phyloP scores from a whole-genome alignment of 169 alveolate genomes.

The Plasmodium relictum region DNA sequence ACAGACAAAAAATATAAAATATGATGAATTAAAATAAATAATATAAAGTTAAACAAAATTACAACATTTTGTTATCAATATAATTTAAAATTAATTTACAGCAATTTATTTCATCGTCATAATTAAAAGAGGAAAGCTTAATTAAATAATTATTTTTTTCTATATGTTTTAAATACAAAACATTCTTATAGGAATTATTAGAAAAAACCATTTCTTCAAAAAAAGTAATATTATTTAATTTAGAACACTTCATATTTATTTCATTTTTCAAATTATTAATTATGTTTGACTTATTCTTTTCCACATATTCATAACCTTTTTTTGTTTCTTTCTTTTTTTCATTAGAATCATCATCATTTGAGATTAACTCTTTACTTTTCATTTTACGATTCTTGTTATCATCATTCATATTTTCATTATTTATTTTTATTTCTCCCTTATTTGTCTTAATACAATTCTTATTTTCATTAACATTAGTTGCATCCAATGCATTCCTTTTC shows the following conservation, averaged over 20 bases:
- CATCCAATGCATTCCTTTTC: not conserved
- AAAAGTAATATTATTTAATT: constrained; percentile 36
- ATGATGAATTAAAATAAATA: too few species aligned
- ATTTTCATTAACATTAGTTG: not conserved
- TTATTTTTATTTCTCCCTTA: not conserved
- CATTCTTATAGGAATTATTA: constrained; percentile 25
- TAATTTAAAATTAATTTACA: constrained; percentile 38
- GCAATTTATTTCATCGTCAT: constrained; percentile 43
- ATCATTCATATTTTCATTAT: not conserved
- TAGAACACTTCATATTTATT: constrained; percentile 28
- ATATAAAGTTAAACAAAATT: too few species aligned
- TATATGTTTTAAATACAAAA: constrained; percentile 25
- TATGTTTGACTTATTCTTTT: constrained; percentile 13
- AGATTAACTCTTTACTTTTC: not conserved
- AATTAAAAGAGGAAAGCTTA: constrained; percentile 21
- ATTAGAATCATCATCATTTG: not conserved
- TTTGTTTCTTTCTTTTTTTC: not conserved
- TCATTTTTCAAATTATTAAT: constrained; percentile 47
- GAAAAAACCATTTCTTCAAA: constrained; percentile 53
- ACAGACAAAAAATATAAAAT: too few species aligned
- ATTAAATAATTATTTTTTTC: constrained; percentile 36
- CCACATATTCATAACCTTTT: constrained; percentile 44
- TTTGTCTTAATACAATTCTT: not conserved
- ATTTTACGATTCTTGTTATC: not conserved
- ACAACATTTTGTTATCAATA: constrained; percentile 8